A percentile compares a stretch with the other conserved stretches of the same genome.
Conservation (phyloP, 2,329 filamentous ascomycete genomes). For the Sporothrix variecibatus region DNA sequence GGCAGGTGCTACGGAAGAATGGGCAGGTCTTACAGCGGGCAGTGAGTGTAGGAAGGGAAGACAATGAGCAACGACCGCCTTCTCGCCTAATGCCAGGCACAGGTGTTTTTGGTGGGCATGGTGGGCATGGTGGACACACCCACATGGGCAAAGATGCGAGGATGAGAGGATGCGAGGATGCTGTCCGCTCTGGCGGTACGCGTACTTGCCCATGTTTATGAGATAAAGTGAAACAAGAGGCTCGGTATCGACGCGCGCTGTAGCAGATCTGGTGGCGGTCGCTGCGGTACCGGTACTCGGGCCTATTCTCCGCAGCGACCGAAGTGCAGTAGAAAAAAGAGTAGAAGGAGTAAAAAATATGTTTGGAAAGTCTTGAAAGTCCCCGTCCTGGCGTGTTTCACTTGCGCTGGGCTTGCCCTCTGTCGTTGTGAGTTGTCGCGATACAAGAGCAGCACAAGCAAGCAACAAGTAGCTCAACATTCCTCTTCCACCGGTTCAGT, state of each 20-base stretch:
- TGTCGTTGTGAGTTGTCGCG: neutral
- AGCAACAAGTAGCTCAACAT: neutral
- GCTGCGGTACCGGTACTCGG: slow-evolving; percentile 20
- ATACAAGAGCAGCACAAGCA: neutral
- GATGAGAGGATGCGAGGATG: neutral
- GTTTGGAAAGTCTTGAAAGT: neutral
- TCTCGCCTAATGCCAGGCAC: slow-evolving; percentile 10
- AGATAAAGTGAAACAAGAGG: slow-evolving; percentile 19
- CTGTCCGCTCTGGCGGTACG: slow-evolving; percentile 9
- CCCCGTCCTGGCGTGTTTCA: neutral
- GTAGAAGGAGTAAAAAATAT: neutral
- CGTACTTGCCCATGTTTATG: neutral
- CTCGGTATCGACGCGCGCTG: neutral
- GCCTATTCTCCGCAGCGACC: slow-evolving; percentile 14
- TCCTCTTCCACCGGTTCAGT: neutral
- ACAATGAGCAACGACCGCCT: neutral
- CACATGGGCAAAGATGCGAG: neutral
- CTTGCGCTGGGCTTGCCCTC: neutral
- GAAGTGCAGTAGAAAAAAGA: neutral
- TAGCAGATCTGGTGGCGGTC: neutral
- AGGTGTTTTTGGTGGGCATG: slow-evolving; percentile 8
- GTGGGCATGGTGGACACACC: neutral
- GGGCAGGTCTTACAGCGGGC: neutral
- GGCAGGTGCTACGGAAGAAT: neutral
- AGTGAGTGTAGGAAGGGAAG: neutral